Evolutionary conservation across 1,284 basidiomycete species (phyloP), one percentile per base, ranked within the genome.

Genomic region (Lentinula novae-zelandiae): DNA sequence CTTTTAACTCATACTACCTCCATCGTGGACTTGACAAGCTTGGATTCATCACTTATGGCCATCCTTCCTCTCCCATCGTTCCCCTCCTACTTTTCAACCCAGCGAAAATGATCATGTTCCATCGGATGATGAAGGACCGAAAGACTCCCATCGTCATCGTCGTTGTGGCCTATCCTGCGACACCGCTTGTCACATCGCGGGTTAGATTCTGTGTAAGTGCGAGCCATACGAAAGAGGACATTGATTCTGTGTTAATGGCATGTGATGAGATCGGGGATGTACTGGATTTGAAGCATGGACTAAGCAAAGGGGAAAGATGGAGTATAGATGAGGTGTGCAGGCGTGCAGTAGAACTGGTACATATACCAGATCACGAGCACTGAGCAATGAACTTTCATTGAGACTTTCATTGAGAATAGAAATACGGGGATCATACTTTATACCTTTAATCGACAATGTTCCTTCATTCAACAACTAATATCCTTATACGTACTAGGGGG

Each of bases 41-140:
- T 44, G 97, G 96, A 0, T 99, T 99, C 81, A 97, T 99, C 78
- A 92, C 94, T 8, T 98, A 96, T 69, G 95, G 96, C 0, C 89
- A 93, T 74, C 85, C 88, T 57, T 90, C 95, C 69, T 95, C 92
- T 27, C 96, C 97, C 2, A 95, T 99, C 67, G 90, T 98, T 3
- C 97, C 97, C 0, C 79, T 98, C 50, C 81, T 99, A 61, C 81
- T 99, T 44, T 99, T 95, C 83, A 87, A 95, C 71, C 95, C 95
- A 0, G 96, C 92, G 58, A 96, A 96, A 78, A 94, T 96, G 92
- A 83, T 83, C 61, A 82, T 89, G 69, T 96, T 95, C 79, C 89
- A 90, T 67, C 83, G 90, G 17, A 84, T 96, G 84, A 96, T 97
- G 94, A 83, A 90, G 66, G 83, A 87, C 62, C 82, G 93, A 49